Evolutionary conservation across 768 basidiomycete species (phyloP), one percentile per base, ranked within the genome.

Genomic region (Termitomyces sp.): DNA sequence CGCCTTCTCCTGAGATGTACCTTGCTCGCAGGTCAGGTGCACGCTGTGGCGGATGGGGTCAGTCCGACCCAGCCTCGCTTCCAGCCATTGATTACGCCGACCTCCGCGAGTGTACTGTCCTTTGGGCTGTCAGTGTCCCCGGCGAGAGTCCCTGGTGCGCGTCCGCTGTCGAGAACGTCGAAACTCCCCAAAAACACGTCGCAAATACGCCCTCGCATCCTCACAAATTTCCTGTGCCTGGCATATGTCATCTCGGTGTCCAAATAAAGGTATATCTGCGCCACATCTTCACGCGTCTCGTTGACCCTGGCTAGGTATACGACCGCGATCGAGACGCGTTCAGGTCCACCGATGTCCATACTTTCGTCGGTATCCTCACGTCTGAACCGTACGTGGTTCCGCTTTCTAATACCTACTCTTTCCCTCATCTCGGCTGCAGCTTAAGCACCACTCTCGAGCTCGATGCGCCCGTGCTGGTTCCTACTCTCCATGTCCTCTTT

Each of bases 121-220:
- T 90, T 9, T 94, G 92, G 92, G 86, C 84, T 0, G 83, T 89
- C 29, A 84, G 77, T 56, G 78, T 93, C 7, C 91, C 91, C 2
- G 87, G 85, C 24, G 79, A 90, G 65, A 77, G 80, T 47, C 56
- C 69, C 0, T 92, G 90, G 88, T 79, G 75, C 59, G 60, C 69
- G 56, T 65, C 53, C 42, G 69, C 53, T n/a, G 27, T 56, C 14
- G 61, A 63, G 44, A 50, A 20, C 24, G 7, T 24, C 8, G 27
- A 50, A 1, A 14, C 31, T 3, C 9, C 39, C 2, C 13, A 41
- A 43, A 49, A 44, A 14, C 58, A 54, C 39, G 20, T 57, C 49
- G 37, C 46, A 18, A 53, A 57, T 46, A 46, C 49, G 26, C 48
- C 67, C 46, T 10, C 65, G 61, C 66, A 67, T 52, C 67, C 82